These are phyloP conservation scores for Geranium rotundifolium DNA, from an alignment of 345 rosid genomes.

Conservation along the genomic window DNA sequence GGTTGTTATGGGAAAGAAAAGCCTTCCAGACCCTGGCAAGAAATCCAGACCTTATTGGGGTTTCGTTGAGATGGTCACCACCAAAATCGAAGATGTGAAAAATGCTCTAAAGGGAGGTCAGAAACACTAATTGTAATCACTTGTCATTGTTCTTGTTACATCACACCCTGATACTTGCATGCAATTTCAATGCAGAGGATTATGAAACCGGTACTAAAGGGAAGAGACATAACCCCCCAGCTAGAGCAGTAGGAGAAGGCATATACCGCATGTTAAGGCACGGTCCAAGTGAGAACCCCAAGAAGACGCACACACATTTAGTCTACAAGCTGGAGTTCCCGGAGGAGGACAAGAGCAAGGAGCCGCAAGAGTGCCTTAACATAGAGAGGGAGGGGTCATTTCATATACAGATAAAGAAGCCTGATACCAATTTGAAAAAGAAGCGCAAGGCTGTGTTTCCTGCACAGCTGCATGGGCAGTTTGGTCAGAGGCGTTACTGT, in stretches of 20 bases:
- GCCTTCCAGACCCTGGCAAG: constrained; percentile 54
- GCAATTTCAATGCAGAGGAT: constrained; percentile 31
- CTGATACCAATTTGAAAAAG: constrained; percentile 26
- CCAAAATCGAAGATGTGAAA: constrained; percentile 40
- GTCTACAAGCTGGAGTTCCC: constrained; percentile 69
- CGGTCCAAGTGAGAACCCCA: constrained; percentile 17
- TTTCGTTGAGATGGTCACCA: constrained; percentile 61
- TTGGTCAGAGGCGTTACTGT: constrained; percentile 30
- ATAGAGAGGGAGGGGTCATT: constrained; percentile 58
- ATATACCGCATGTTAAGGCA: constrained; percentile 59
- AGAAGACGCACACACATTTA: constrained; percentile 52
- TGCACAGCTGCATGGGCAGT: constrained; percentile 47
- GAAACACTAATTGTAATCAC: background rate
- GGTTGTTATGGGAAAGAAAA: constrained; percentile 60
- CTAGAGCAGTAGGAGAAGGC: constrained; percentile 70
- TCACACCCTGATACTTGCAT: background rate
- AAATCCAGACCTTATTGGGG: constrained; percentile 61
- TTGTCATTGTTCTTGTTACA: background rate
- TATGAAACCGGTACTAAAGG: constrained; percentile 59
- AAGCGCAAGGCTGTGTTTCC: constrained; percentile 61
- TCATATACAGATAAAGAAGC: constrained; percentile 59
- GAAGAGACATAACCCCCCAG: constrained; percentile 30
- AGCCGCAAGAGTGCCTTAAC: constrained; percentile 60
- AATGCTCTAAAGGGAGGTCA: constrained; percentile 51
- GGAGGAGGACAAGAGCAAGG: constrained; percentile 17